Conservation (phyloP, 768 basidiomycete species). For the Gyrodon lividus region DNA sequence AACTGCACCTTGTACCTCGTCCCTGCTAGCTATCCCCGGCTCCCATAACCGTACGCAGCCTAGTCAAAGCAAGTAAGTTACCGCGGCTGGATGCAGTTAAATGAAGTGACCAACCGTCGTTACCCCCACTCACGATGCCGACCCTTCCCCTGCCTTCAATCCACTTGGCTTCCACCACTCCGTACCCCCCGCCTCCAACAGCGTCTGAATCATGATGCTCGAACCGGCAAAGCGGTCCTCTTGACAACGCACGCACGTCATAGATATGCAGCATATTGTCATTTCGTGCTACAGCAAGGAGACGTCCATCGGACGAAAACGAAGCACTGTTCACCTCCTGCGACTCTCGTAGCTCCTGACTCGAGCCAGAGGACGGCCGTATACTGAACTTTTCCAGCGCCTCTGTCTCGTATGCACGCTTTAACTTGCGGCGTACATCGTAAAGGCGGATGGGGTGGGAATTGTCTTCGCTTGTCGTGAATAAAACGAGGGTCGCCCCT, state of each 20-base stretch:
- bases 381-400: constrained; percentile 36
- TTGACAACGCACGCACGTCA: constrained; percentile 53
- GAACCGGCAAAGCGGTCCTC: constrained; percentile 48
- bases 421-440: constrained; percentile 42
- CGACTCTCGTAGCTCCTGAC: constrained; percentile 10
- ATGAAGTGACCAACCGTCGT: constrained; percentile 50
- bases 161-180: constrained; percentile 56
- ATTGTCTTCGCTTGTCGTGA: constrained; percentile 26
- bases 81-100: background rate
- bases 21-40: constrained; percentile 39
- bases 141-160: constrained; percentile 40
- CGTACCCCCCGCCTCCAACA: constrained; percentile 37
- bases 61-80: constrained; percentile 25
- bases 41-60: constrained; percentile 76
- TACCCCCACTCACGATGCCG: constrained; percentile 60
- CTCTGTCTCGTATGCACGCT: constrained; percentile 28
- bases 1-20: constrained; percentile 43
- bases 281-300: constrained; percentile 57
- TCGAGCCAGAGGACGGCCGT: background rate
- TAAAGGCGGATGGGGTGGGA: constrained; percentile 47
- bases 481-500: constrained; percentile 38
- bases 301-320: constrained; percentile 61
- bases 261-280: constrained; percentile 64
- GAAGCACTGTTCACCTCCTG: constrained; percentile 48
- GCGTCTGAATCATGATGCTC: constrained; percentile 41